These are phyloP conservation scores for Dysphania ambrosioides DNA, from an alignment of 148 eudicot species.

Conservation along the genomic window DNA sequence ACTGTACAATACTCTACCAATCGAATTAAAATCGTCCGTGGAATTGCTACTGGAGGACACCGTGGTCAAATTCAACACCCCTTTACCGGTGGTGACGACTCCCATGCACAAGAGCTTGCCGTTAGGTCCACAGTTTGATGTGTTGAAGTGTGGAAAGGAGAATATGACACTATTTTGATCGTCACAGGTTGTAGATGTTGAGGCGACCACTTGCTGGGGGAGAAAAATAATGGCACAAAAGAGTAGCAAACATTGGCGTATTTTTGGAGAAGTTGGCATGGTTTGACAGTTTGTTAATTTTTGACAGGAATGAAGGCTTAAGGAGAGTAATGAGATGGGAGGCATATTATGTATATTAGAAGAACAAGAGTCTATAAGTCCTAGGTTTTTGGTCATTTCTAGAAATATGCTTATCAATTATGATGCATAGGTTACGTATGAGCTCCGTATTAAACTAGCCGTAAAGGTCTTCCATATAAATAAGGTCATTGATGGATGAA, in stretches of 20 bases:
- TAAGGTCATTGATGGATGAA: too few relatives aligned
- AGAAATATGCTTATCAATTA: not conserved
- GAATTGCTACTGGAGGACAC: constrained; percentile 18
- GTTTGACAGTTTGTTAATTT: not conserved
- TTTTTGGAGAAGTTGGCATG: constrained; percentile 11
- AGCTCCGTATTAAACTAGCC: constrained; percentile 10
- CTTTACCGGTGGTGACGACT: constrained; percentile 32
- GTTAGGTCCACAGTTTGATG: constrained; percentile 31
- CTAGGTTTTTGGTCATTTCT: constrained; percentile 18
- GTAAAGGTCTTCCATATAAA: not conserved
- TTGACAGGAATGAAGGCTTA: not conserved
- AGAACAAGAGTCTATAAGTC: constrained; percentile 10
- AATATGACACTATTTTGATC: constrained; percentile 21
- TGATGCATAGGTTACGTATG: not conserved
- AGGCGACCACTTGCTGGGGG: not conserved
- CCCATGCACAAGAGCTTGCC: constrained; percentile 54
- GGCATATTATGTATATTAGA: not conserved
- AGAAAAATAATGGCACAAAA: not conserved
- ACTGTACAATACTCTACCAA: constrained; percentile 45
- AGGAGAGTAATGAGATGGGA: not conserved
- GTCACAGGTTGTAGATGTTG: constrained; percentile 4
- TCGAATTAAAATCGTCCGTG: constrained; percentile 15
- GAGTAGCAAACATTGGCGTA: not conserved
- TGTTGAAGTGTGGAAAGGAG: constrained; percentile 44
- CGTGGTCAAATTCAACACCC: constrained; percentile 45